Conservation (phyloP, 2,329 filamentous ascomycete genomes). For the Nannizziopsis arthrosporioides region DNA sequence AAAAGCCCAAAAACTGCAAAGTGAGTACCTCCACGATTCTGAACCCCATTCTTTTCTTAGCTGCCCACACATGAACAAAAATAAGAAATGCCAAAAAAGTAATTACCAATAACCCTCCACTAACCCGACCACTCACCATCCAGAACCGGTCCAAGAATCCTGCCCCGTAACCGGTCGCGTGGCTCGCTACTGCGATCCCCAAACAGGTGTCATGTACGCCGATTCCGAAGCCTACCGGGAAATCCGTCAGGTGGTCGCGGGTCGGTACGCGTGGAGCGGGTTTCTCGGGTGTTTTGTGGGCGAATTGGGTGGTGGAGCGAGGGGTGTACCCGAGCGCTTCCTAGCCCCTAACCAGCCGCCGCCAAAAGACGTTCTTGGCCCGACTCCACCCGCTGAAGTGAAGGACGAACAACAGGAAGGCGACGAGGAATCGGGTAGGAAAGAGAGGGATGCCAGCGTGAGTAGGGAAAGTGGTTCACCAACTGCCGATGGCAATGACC, state of each 20-base stretch:
- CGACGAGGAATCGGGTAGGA: not conserved
- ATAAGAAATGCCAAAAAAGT: not conserved
- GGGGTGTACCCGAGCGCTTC: constrained; percentile 72
- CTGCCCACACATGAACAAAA: constrained; percentile 1
- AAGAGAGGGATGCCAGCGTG: not conserved
- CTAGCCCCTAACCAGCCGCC: constrained; percentile 23
- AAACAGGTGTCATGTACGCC: constrained; percentile 69
- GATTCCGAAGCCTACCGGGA: constrained; percentile 67
- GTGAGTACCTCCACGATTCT: no score
- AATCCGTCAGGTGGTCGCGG: constrained; percentile 60
- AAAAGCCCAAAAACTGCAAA: constrained; percentile 37
- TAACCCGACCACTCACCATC: not conserved
- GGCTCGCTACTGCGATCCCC: constrained; percentile 73
- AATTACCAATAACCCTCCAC: constrained; percentile 5
- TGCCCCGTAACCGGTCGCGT: constrained; percentile 76
- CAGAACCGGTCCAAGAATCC: constrained; percentile 40
- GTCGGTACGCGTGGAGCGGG: constrained; percentile 71
- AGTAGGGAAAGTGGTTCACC: not conserved
- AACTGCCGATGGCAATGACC: no score
- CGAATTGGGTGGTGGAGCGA: constrained; percentile 45
- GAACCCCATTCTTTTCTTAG: not conserved
- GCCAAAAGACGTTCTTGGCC: constrained; percentile 10
- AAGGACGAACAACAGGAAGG: not conserved
- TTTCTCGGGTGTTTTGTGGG: constrained; percentile 78
- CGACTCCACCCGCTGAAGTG: not conserved